A percentile compares a stretch with the other conserved stretches of the same genome.
Evolutionary conservation across 805 yeast species (phyloP).

Genomic region (Teunomyces cretensis): DNA sequence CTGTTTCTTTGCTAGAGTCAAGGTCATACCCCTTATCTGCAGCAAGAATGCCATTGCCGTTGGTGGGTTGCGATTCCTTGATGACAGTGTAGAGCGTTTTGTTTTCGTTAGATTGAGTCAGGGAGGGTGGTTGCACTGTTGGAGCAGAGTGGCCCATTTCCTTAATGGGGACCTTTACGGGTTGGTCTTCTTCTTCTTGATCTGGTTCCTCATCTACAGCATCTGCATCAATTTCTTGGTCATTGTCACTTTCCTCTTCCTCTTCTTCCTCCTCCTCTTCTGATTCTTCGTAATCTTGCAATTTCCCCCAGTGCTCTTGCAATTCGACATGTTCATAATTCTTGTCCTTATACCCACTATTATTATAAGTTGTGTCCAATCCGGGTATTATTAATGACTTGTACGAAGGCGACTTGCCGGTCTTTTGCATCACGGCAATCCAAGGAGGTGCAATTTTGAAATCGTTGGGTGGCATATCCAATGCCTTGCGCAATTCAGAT

Average conservation of each 20-base stretch:
- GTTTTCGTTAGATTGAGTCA: not conserved
- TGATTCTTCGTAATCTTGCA: constrained; percentile 30
- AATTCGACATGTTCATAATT: constrained; percentile 7
- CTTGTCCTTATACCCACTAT: constrained; percentile 32
- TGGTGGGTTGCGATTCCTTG: constrained; percentile 15
- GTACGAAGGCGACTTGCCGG: constrained; percentile 86
- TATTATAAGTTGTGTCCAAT: constrained; percentile 34
- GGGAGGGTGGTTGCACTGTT: not conserved
- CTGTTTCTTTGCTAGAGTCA: not conserved
- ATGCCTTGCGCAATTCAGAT: constrained; percentile 59
- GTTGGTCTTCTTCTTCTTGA: constrained; percentile 28
- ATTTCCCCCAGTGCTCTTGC: constrained; percentile 33
- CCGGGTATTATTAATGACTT: constrained; percentile 60
- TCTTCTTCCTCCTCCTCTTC: constrained; percentile 58
- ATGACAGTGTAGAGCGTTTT: constrained; percentile 21
- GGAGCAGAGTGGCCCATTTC: constrained; percentile 11
- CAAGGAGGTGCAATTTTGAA: constrained; percentile 67
- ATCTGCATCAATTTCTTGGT: constrained; percentile 39
- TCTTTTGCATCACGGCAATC: constrained; percentile 63
- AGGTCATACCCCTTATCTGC: constrained; percentile 15
- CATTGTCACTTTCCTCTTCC: constrained; percentile 33
- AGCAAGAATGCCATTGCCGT: constrained; percentile 8
- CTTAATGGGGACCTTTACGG: constrained; percentile 10
- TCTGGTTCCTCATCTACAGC: constrained; percentile 60
- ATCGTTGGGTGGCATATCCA: constrained; percentile 58